phyloP scores from a whole-genome alignment of 257 asterid genomes.

The Striga asiatica region DNA sequence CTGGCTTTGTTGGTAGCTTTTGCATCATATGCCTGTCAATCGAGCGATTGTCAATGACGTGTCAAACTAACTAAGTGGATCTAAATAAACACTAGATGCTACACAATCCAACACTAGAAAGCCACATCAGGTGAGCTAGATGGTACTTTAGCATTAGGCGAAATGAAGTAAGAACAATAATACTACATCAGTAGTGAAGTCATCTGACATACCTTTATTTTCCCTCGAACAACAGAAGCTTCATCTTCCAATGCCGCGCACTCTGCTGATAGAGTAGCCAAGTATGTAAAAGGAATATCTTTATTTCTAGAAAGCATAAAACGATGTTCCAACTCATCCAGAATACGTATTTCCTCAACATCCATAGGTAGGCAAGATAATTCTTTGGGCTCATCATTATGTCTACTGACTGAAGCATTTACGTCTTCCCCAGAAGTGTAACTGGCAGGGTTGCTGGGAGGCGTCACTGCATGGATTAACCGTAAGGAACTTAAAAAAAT shows the following conservation, averaged over 20 bases:
- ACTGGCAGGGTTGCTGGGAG: conserved; percentile 13
- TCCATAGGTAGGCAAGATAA: conserved; percentile 27
- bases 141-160: not conserved
- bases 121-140: not conserved
- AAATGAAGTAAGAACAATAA: not conserved
- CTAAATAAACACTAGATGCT: not conserved
- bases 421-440: conserved; percentile 22
- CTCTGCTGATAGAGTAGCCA: conserved; percentile 74
- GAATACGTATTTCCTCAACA: conserved; percentile 33
- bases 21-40: not conserved
- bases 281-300: conserved; percentile 73
- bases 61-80: not conserved
- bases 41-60: not conserved
- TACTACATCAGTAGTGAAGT: not conserved
- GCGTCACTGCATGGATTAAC: not conserved
- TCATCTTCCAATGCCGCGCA: conserved; percentile 30
- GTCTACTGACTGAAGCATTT: conserved; percentile 13
- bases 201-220: conserved; percentile 51
- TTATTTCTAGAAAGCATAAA: conserved; percentile 38
- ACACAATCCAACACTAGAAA: not conserved
- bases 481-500: conserved; percentile 2
- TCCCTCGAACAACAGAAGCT: conserved; percentile 46
- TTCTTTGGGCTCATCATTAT: conserved; percentile 16
- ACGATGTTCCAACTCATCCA: conserved; percentile 39
- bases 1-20: not conserved